Evolutionary conservation across 2,329 filamentous ascomycete species (phyloP), one percentile per base, ranked within the genome.

Genomic region (Blastomyces percursus): DNA sequence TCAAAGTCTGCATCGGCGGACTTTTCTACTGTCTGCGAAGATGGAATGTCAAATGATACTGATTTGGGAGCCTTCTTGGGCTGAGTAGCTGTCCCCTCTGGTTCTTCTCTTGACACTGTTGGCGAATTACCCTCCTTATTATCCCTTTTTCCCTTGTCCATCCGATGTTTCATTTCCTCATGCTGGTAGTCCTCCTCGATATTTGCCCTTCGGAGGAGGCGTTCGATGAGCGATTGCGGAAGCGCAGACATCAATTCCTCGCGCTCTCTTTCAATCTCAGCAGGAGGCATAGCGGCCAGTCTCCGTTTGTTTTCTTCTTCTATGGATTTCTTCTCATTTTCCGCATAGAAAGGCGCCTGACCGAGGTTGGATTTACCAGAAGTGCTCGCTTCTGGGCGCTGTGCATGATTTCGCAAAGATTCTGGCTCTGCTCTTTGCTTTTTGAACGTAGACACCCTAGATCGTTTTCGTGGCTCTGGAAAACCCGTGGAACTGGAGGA

Each of bases 401-500:
- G 52, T 61, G 27, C 62, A 61, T 35, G 63, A 61, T 63, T 62
- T 55, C 64, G 56, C 1, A 63, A 56, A 46, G 62, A 62, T 35
- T 64, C 55, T 56, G 74, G 72, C 16, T 71, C 70, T 9, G 71
- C 72, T 64, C 83, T 80, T 70, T 86, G 84, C 70, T 90, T 86
- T 73, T 91, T 96, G 78, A 96, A 96, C 1, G 88, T 83, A 1
- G 91, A 96, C 8, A 84, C 76, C 63, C 83, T 82, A 62, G 80
- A 81, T 67, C 92, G 86, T 73, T 89, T 91, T 74, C 89, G 94
- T 74, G 91, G 92, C 63, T 86, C 85, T n/a, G 94, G 94, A 68
- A 97, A 97, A 0, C 94, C 94, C 14, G 84, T 86, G 24, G 80
- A 77, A 11, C 86, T 83, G 48, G 80, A 80, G 9, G 88, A 86